A percentile compares a stretch with the other conserved stretches of the same genome.
Conservation (phyloP, 805 yeast species). For the Spathaspora sp. region DNA sequence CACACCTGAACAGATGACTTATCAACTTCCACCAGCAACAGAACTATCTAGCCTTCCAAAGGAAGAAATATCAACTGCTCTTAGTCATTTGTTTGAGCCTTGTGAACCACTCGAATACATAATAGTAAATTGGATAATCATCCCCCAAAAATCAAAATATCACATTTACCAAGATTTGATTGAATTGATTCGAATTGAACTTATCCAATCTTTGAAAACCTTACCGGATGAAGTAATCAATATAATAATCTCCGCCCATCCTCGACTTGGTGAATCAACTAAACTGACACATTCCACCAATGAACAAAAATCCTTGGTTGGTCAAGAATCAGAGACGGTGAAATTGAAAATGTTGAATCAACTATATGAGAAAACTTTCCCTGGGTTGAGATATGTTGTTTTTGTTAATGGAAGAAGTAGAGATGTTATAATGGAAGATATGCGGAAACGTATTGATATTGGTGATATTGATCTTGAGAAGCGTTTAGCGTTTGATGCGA, state of each 20-base stretch:
- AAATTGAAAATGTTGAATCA: constrained; percentile 53
- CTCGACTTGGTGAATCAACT: constrained; percentile 71
- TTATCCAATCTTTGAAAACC: constrained; percentile 28
- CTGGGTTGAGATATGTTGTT: constrained; percentile 78
- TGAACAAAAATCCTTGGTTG: constrained; percentile 67
- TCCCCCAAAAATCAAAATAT: constrained; percentile 11
- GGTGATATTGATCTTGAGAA: constrained; percentile 55
- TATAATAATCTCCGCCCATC: constrained; percentile 84
- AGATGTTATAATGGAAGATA: constrained; percentile 57
- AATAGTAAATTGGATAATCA: constrained; percentile 23
- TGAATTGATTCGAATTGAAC: constrained; percentile 37
- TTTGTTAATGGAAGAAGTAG: constrained; percentile 84
- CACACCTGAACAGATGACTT: neutral
- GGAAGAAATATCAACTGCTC: constrained; percentile 30
- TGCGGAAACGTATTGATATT: constrained; percentile 55
- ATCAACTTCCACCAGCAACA: constrained; percentile 28
- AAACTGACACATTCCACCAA: constrained; percentile 57
- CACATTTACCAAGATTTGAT: constrained; percentile 35
- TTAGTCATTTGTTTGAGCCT: constrained; percentile 64
- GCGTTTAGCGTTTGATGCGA: constrained; percentile 70
- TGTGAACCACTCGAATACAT: constrained; percentile 45
- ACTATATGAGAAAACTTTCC: constrained; percentile 56
- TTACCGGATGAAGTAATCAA: constrained; percentile 23
- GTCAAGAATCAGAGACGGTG: constrained; percentile 42
- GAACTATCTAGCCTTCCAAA: constrained; percentile 15